Percentiles rank a stretch among this genome's conserved stretches.
These are phyloP conservation scores for Debaryomyces psychrophilus DNA, from an alignment of 1,139 yeast genomes.

Conservation along the genomic window DNA sequence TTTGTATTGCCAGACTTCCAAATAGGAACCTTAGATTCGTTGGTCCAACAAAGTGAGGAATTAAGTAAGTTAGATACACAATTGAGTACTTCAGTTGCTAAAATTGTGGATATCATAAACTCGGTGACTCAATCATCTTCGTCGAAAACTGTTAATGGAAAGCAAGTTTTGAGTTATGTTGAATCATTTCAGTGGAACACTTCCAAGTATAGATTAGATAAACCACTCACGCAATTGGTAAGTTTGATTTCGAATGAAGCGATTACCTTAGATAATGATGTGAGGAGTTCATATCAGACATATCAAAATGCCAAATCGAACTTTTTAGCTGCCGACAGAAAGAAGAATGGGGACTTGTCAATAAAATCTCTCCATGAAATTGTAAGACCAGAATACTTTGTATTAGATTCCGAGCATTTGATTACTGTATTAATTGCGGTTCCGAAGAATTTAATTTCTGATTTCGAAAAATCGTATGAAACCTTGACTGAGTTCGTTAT, in stretches of 20 bases:
- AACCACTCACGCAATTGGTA: constrained; percentile 76
- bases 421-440: constrained; percentile 84
- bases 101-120: constrained; percentile 72
- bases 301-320: constrained; percentile 85
- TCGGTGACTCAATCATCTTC: constrained; percentile 47
- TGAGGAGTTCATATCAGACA: constrained; percentile 65
- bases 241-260: constrained; percentile 75
- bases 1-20: constrained; percentile 84
- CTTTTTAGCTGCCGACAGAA: constrained; percentile 85
- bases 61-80: constrained; percentile 78
- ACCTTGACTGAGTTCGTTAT: constrained; percentile 79
- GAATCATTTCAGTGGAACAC: constrained; percentile 85
- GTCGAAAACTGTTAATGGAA: constrained; percentile 43
- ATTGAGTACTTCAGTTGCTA: constrained; percentile 65
- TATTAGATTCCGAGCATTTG: constrained; percentile 81
- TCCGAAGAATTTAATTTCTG: constrained; percentile 64
- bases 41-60: constrained; percentile 90
- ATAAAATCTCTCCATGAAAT: constrained; percentile 89
- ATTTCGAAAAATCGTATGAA: constrained; percentile 74
- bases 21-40: constrained; percentile 90
- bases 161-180: constrained; percentile 61
- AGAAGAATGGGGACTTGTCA: constrained; percentile 89
- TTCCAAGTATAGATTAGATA: constrained; percentile 82
- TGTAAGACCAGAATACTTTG: constrained; percentile 83
- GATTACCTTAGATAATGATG: constrained; percentile 78